Evolutionary conservation across 805 yeast species (phyloP).

Genomic region (Candida endomychidarum): DNA sequence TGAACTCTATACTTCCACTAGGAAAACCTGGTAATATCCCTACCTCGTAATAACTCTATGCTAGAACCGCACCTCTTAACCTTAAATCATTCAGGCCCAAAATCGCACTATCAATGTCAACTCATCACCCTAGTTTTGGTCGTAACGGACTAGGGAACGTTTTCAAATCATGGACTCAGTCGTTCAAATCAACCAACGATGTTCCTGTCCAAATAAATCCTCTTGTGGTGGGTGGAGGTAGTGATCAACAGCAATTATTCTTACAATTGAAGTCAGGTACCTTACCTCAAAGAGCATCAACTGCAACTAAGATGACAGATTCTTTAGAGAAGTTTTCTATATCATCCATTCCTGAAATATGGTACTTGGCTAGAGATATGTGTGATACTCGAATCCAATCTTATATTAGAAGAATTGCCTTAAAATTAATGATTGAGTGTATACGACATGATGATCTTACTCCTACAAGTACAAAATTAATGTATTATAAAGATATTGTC

Average conservation of each 20-base stretch:
- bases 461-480: slow-evolving; percentile 47
- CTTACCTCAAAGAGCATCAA: slow-evolving; percentile 41
- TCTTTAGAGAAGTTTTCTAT: slow-evolving; percentile 53
- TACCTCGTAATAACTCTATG: too few species aligned
- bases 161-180: slow-evolving; percentile 38
- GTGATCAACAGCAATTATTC: slow-evolving; percentile 37
- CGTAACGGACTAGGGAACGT: slow-evolving; percentile 38
- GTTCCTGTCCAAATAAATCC: slow-evolving; percentile 42
- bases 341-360: slow-evolving; percentile 66
- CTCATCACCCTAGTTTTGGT: slow-evolving; percentile 31
- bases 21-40: too few species aligned
- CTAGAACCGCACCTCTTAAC: too few species aligned
- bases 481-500: slow-evolving; percentile 62
- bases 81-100: too few species aligned
- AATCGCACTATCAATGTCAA: slow-evolving; percentile 13
- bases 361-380: slow-evolving; percentile 66
- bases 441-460: slow-evolving; percentile 50
- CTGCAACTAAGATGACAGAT: slow-evolving; percentile 51
- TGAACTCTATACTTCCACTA: too few species aligned
- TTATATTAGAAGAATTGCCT: slow-evolving; percentile 42
- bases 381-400: slow-evolving; percentile 41
- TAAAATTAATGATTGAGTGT: slow-evolving; percentile 56
- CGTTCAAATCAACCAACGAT: slow-evolving; percentile 30
- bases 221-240: slow-evolving; percentile 45
- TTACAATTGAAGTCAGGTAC: slow-evolving; percentile 39